Evolutionary conservation across 108 stramenopile species (phyloP).

Genomic region (Nitzschia sp.): DNA sequence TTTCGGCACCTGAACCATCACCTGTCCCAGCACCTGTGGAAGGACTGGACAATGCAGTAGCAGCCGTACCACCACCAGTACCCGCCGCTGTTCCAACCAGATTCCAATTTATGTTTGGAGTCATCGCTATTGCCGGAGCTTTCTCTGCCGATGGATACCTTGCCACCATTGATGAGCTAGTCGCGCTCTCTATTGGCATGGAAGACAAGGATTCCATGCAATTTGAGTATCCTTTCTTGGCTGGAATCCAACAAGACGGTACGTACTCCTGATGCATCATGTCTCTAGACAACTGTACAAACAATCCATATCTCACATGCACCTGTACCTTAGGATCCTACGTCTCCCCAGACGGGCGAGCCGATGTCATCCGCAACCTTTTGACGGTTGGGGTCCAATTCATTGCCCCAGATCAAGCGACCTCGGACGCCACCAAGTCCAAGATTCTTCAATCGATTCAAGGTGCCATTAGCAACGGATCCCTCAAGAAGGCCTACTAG

Average conservation of each 20-base stretch:
- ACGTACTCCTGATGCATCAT: neutral
- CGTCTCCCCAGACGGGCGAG: neutral
- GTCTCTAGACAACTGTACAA: too few species aligned
- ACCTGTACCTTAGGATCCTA: too few species aligned
- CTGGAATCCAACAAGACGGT: constrained; percentile 14
- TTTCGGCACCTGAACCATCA: too few species aligned
- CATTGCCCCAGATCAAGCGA: constrained; percentile 6
- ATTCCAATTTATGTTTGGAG: constrained; percentile 31
- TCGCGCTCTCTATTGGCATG: neutral
- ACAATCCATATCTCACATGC: too few species aligned
- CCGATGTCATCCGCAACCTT: constrained; percentile 17
- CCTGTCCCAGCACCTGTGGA: neutral
- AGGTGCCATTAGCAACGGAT: constrained; percentile 12
- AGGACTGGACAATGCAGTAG: too few species aligned
- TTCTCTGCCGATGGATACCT: constrained; percentile 16
- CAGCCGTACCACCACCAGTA: neutral
- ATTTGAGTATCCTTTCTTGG: constrained; percentile 17
- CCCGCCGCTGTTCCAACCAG: neutral
- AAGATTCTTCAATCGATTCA: constrained; percentile 11
- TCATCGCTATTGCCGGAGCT: constrained; percentile 6
- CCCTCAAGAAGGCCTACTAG: constrained; percentile 13
- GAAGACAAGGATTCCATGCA: neutral
- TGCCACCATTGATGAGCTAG: constrained; percentile 13
- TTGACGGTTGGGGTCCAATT: constrained; percentile 17
- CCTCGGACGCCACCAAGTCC: neutral